These are phyloP conservation scores for Aspergillus conjunctus DNA, from an alignment of 495 filamentous ascomycete genomes.

Conservation along the genomic window DNA sequence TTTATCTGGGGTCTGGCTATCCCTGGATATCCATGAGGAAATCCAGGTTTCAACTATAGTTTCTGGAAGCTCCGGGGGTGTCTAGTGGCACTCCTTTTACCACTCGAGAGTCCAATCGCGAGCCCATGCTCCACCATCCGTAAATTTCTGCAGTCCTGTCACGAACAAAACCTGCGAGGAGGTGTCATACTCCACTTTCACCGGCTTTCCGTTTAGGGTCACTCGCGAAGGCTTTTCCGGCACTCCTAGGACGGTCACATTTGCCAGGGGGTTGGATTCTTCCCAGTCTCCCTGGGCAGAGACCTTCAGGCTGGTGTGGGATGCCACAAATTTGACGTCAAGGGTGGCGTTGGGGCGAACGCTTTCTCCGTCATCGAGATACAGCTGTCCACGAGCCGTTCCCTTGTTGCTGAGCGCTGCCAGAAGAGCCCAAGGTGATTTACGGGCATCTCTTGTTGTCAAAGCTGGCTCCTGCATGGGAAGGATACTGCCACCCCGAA, in stretches of 20 bases:
- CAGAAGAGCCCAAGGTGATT: conserved; percentile 70
- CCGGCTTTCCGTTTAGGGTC: conserved; percentile 50
- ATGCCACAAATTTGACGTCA: conserved; percentile 59
- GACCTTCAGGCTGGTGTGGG: conserved; percentile 48
- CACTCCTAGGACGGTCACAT: conserved; percentile 70
- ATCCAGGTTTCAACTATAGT: background rate
- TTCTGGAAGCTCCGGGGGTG: background rate
- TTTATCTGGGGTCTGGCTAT: background rate
- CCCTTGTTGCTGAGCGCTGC: conserved; percentile 61
- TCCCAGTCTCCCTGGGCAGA: conserved; percentile 54
- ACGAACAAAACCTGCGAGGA: conserved; percentile 52
- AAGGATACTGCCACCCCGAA: conserved; percentile 70
- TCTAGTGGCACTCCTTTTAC: conserved; percentile 30
- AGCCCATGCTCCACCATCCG: conserved; percentile 56
- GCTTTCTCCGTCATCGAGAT: conserved; percentile 84
- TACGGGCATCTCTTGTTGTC: conserved; percentile 65
- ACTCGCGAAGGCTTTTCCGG: conserved; percentile 44
- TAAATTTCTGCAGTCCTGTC: conserved; percentile 51
- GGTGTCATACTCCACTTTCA: conserved; percentile 55
- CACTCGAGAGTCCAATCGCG: conserved; percentile 61
- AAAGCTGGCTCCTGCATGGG: conserved; percentile 71
- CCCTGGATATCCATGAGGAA: background rate
- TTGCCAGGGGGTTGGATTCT: conserved; percentile 63
- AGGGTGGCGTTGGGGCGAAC: conserved; percentile 58
- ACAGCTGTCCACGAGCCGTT: conserved; percentile 65